A percentile compares a stretch with the other conserved stretches of the same genome.
These are phyloP conservation scores for Tylopilus sp. DNA, from an alignment of 1,284 basidiomycete genomes.

Conservation along the genomic window DNA sequence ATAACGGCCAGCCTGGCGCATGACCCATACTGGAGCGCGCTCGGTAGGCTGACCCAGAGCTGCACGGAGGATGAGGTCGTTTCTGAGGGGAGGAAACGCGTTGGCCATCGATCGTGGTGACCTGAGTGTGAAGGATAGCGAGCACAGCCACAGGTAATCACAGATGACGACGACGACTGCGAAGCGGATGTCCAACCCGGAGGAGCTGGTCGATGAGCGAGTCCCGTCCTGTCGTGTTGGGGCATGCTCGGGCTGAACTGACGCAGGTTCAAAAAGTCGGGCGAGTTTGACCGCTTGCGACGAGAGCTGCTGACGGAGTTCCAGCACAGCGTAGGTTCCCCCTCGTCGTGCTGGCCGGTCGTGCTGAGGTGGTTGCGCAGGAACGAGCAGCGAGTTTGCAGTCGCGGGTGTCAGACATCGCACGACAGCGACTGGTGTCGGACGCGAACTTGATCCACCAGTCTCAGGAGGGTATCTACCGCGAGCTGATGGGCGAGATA, in stretches of 20 bases:
- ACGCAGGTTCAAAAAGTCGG: conserved; percentile 71
- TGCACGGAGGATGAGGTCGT: conserved; percentile 88
- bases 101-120: conserved; percentile 26
- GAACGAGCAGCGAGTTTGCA: conserved; percentile 50
- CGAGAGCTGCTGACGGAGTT: conserved; percentile 63
- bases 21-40: conserved; percentile 96
- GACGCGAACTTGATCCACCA: conserved; percentile 55
- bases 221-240: conserved; percentile 12
- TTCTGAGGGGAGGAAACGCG: conserved; percentile 74
- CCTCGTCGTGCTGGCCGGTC: no score
- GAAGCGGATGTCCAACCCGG: conserved; percentile 40
- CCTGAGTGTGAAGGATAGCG: no score
- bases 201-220: conserved; percentile 59
- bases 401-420: conserved; percentile 57
- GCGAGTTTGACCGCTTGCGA: conserved; percentile 71
- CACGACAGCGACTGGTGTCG: conserved; percentile 49
- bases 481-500: conserved; percentile 66
- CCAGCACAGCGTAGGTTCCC: conserved; percentile 45
- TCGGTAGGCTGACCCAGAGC: conserved; percentile 86
- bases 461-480: conserved; percentile 48
- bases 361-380: conserved; percentile 32
- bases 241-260: conserved; percentile 2
- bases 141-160: conserved; percentile 18
- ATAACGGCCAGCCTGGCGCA: conserved; percentile 97
- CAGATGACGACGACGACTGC: conserved; percentile 14